phyloP scores from a whole-genome alignment of 1,284 basidiomycete species.

The Ganoderma meredithae region DNA sequence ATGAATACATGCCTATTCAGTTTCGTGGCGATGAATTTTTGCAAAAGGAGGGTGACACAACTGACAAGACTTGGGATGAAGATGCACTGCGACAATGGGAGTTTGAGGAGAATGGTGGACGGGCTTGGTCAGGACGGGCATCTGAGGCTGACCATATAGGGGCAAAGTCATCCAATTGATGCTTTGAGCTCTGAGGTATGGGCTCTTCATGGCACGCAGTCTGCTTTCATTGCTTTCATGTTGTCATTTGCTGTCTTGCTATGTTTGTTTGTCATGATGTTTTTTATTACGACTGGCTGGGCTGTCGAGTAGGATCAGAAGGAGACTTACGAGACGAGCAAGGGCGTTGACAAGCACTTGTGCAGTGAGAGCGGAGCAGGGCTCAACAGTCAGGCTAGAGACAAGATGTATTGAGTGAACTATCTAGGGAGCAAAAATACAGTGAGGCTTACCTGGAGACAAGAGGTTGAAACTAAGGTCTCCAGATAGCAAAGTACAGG shows the following conservation, averaged over 20 bases:
- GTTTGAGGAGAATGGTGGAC: constrained; percentile 63
- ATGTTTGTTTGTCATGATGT: neutral
- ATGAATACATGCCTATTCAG: constrained; percentile 62
- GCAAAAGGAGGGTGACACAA: constrained; percentile 56
- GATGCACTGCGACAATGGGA: constrained; percentile 80
- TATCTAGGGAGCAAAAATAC: too few relatives aligned
- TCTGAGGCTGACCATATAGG: neutral
- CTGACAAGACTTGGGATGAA: constrained; percentile 78
- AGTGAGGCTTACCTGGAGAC: too few relatives aligned
- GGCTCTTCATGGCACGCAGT: too few relatives aligned
- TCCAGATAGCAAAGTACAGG: too few relatives aligned
- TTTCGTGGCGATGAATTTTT: constrained; percentile 58
- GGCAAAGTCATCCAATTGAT: neutral
- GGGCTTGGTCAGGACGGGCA: constrained; percentile 68
- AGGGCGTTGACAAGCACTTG: too few relatives aligned
- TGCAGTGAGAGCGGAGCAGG: too few relatives aligned
- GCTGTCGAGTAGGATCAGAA: too few relatives aligned
- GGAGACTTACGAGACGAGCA: too few relatives aligned
- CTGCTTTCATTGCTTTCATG: neutral
- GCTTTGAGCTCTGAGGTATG: neutral
- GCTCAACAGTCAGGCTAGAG: too few relatives aligned
- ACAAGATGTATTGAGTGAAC: too few relatives aligned
- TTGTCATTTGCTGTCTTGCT: neutral
- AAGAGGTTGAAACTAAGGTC: too few relatives aligned
- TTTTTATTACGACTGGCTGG: too few relatives aligned